Percentiles rank a stretch among this genome's conserved stretches.
phyloP scores from a whole-genome alignment of 306 rosid species.

The Citrullus colocynthis region DNA sequence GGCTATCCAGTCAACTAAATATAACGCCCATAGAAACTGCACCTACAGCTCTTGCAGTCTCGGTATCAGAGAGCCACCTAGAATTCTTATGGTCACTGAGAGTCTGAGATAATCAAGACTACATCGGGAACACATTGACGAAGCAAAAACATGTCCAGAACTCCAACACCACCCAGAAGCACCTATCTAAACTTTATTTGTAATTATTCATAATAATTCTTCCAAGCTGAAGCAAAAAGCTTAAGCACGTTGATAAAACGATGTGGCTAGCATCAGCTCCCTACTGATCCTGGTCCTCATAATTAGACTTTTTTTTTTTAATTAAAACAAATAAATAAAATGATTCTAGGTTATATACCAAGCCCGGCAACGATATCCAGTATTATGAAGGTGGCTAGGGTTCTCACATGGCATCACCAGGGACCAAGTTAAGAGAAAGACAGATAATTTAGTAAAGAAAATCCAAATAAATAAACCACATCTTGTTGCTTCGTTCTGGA shows the following conservation, averaged over 20 bases:
- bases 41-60: not conserved
- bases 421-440: not conserved
- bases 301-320: not conserved
- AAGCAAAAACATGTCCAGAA: slow-evolving; percentile 2
- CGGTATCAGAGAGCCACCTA: not conserved
- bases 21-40: not conserved
- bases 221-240: not conserved
- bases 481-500: not conserved
- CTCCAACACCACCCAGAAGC: not conserved
- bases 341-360: not conserved
- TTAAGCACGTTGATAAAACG: not conserved
- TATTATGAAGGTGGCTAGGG: not conserved
- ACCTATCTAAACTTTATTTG: not conserved
- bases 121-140: not conserved
- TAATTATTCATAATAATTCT: not conserved
- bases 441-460: not conserved
- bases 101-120: not conserved
- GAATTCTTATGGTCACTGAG: not conserved
- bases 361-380: not conserved
- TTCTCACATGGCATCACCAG: not conserved
- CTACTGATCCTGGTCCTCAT: not conserved
- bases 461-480: not conserved
- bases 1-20: not conserved
- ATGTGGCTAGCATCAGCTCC: not conserved
- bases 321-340: not conserved